Base-by-base conservation (phyloP, 2,329 filamentous ascomycete genomes). In the Pseudogymnoascus sp. region DNA sequence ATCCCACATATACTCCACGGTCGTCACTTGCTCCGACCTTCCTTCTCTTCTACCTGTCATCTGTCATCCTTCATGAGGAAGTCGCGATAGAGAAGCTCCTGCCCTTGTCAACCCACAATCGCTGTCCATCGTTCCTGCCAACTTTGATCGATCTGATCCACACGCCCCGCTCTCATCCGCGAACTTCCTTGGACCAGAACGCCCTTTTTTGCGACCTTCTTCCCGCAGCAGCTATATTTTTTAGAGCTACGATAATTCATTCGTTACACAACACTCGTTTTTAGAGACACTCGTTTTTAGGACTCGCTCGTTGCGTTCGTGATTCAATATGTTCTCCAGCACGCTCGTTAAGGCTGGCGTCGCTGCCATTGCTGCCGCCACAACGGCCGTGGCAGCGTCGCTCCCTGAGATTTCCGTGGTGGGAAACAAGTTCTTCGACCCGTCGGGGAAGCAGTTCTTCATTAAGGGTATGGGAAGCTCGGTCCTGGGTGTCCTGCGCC, bases 341-440 rank as follows among this genome's bases (percentile, higher is more conserved):
- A 62, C 64, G 10, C 45, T 71, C 59, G 64, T 67, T 6, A 64
- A 61, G 40, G 66, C 65, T 60, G 68, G 63, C 16, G 61, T 72
- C 62, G 64, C 72, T 39, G 69, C 70, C 57, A 36, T 60, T 42
- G 66, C 66, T 47, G 66, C 68, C 7, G 71, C 69, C 64, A 64
- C 69, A 39, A 68, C 62, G 42, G 62, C 68, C 21, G 67, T 67
- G 11, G 57, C 57, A 16, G 65, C 66, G 64, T 70, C 80, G 31
- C 67, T 84, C 59, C 76, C 81, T 37, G 77, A 79, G 23, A 78
- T 86, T 65, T 77, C 80, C 61, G 76, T 78, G 18, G 83, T 87
- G 62, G 91, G 91, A 61, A 86, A 87, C 78, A 96, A 96, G 77
- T 91, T 96, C 79, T 96, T 96, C 79, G 86, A 86, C 69, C 85